Percentiles rank a stretch among this genome's conserved stretches.
Evolutionary conservation across 352 stramenopile species (phyloP).

Genomic region (Globisporangium alternatum): DNA sequence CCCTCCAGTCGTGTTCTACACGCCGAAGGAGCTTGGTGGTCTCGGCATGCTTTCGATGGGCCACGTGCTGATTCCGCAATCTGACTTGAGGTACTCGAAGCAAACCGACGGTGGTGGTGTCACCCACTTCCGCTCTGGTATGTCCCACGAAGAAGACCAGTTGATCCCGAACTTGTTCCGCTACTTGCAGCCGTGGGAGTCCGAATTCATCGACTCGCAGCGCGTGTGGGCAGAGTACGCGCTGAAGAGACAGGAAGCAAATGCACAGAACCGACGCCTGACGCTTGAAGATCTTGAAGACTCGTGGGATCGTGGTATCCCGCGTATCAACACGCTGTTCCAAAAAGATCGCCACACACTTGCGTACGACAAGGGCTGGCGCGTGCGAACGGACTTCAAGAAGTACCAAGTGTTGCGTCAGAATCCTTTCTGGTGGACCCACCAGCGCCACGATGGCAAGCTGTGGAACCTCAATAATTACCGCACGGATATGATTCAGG

Average conservation of each 20-base stretch:
- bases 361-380: constrained; percentile 99
- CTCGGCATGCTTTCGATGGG: constrained; percentile 99
- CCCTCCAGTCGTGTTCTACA: constrained; percentile 99
- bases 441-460: constrained; percentile 98
- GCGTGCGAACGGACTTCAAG: constrained; percentile 98
- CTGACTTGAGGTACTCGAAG: constrained; percentile 98
- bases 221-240: constrained; percentile 99
- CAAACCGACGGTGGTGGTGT: constrained; percentile 97
- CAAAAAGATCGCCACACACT: constrained; percentile 99
- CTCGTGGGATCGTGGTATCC: constrained; percentile 99
- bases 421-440: constrained; percentile 99
- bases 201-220: constrained; percentile 99
- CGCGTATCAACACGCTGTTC: constrained; percentile 96
- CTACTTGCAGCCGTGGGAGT: constrained; percentile 98
- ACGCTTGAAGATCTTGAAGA: constrained; percentile 99
- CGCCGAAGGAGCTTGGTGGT: constrained; percentile 98
- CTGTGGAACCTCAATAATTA: constrained; percentile 99
- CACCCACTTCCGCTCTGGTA: constrained; percentile 99
- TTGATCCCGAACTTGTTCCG: constrained; percentile 99
- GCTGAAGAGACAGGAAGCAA: constrained; percentile 98
- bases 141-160: constrained; percentile 98
- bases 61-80: constrained; percentile 99
- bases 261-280: constrained; percentile 97
- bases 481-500: constrained; percentile 99
- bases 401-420: constrained; percentile 97